phyloP scores from a whole-genome alignment of 495 filamentous ascomycete genomes.

The Hyaloscypha finlandica region DNA sequence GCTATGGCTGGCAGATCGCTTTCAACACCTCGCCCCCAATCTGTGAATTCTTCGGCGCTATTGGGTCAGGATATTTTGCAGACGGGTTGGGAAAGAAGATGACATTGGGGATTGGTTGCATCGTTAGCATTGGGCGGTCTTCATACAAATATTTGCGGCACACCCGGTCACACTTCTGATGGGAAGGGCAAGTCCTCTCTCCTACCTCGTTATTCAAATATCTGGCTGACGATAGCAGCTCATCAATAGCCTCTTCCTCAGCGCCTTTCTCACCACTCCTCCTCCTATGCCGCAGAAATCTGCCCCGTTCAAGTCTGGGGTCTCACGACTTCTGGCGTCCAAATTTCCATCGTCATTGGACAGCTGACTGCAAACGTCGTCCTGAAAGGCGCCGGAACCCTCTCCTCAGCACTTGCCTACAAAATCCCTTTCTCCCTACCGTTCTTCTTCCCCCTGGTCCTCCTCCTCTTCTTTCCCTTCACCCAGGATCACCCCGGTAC shows the following conservation, averaged over 20 bases:
- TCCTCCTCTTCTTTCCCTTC: conserved; percentile 66
- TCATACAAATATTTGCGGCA: conserved; percentile 61
- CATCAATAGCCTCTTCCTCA: conserved; percentile 30
- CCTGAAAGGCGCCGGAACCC: conserved; percentile 28
- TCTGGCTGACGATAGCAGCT: conserved; percentile 6
- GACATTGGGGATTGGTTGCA: conserved; percentile 12
- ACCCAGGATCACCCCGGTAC: conserved; percentile 81
- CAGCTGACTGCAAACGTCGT: conserved; percentile 50
- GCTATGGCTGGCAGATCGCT: conserved; percentile 20
- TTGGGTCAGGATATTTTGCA: conserved; percentile 16
- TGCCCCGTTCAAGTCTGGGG: conserved; percentile 61
- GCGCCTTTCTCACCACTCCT: conserved; percentile 18
- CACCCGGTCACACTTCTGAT: conserved; percentile 60
- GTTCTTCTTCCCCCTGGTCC: conserved; percentile 71
- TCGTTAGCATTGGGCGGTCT: conserved; percentile 42
- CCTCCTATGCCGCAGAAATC: conserved; percentile 52
- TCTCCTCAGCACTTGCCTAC: conserved; percentile 60
- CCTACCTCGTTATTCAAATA: background rate
- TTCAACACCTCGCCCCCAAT: conserved; percentile 24
- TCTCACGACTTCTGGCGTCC: conserved; percentile 63
- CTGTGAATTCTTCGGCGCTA: conserved; percentile 20
- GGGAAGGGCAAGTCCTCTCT: conserved; percentile 34
- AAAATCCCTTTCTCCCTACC: conserved; percentile 47
- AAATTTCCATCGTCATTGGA: conserved; percentile 70
- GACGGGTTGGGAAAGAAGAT: conserved; percentile 18